phyloP scores from a whole-genome alignment of 805 yeast genomes.

The Monosporozyma solicola region DNA sequence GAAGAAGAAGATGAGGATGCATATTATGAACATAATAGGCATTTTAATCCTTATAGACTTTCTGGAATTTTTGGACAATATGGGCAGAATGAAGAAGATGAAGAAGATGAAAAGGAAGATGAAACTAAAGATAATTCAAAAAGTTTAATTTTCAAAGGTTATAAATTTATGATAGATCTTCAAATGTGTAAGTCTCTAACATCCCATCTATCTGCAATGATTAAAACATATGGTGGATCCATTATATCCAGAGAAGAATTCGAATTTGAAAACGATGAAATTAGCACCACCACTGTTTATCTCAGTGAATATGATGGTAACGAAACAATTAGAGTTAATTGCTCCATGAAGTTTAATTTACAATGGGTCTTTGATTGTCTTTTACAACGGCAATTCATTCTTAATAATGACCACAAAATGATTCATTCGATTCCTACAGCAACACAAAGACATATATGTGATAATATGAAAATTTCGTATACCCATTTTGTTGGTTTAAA shows the following conservation, averaged over 20 bases:
- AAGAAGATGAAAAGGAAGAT: no score
- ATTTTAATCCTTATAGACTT: no score
- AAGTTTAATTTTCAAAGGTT: background rate
- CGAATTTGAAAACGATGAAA: background rate
- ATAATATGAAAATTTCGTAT: conserved; percentile 23
- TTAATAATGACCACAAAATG: background rate
- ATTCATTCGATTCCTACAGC: background rate
- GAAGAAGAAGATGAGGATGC: no score
- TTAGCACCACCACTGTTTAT: background rate
- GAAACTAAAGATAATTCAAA: no score
- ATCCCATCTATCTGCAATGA: background rate
- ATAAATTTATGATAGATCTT: background rate
- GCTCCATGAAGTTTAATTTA: background rate
- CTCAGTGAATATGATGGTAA: background rate
- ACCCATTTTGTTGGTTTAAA: conserved; percentile 84
- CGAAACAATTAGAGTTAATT: background rate
- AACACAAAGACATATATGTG: background rate
- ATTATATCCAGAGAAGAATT: background rate
- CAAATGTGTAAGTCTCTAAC: background rate
- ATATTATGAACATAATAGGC: no score
- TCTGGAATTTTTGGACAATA: no score
- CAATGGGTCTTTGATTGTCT: background rate
- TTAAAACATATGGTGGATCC: conserved; percentile 15
- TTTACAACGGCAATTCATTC: background rate
- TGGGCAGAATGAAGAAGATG: no score